phyloP scores from a whole-genome alignment of 208 protist species.

The Histomonas meleagridis region DNA sequence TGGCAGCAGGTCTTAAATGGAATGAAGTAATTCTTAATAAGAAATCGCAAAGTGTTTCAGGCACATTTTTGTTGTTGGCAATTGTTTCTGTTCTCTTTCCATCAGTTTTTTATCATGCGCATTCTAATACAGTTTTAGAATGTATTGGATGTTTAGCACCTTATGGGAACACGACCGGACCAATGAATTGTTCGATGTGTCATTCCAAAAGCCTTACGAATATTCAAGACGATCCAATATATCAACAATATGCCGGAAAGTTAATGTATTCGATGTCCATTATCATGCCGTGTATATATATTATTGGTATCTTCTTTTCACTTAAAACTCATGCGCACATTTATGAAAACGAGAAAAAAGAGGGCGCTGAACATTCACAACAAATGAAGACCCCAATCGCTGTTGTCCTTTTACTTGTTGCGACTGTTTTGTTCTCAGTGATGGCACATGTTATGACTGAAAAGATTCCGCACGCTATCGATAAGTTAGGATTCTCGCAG shows the following conservation, averaged over 20 bases:
- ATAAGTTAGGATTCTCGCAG: background rate
- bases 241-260: background rate
- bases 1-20: slow-evolving; percentile 13
- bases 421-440: background rate
- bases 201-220: background rate
- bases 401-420: background rate
- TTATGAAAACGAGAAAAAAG: background rate
- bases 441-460: slow-evolving; percentile 35
- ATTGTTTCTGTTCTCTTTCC: background rate
- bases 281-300: background rate
- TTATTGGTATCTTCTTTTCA: background rate
- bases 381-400: background rate
- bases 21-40: background rate
- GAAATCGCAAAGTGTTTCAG: background rate
- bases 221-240: background rate
- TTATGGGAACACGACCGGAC: background rate
- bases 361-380: background rate
- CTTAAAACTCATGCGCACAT: background rate
- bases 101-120: slow-evolving; percentile 1
- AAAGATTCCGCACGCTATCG: background rate
- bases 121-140: background rate
- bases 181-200: background rate
- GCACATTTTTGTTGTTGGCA: background rate
- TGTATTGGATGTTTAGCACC: background rate
- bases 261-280: background rate